Evolutionary conservation across 352 stramenopile species (phyloP), one percentile per base, ranked within the genome.

Genomic region (Phytopythium aichiense): DNA sequence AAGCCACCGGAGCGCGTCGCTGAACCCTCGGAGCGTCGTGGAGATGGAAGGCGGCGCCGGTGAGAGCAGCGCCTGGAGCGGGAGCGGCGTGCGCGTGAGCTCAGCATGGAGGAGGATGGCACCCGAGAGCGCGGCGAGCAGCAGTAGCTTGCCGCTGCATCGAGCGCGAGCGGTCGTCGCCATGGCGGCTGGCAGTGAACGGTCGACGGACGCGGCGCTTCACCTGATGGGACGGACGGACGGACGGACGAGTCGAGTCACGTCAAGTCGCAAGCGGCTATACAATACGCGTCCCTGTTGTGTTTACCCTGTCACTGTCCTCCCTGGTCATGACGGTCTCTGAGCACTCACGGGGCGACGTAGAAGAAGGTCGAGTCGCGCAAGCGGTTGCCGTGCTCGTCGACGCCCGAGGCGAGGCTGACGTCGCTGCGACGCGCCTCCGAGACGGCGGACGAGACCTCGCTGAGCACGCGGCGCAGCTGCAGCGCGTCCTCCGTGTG

Each of bases 321-420:
- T 30, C 2, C 30, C 38, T 28, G 11, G n/a, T 20, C 28, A 25
- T 25, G 5, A 15, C 35, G 37, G n/a, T 13, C 49, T 55, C 15
- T 9, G 20, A 23, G n/a, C 31, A 1, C 8, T 48, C 53, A 63
- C 11, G 45, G 22, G 20, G 72, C 68, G 1, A 91, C 71, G 61
- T 92, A 92, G 52, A 92, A 92, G 63, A 92, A 92, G 2, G 79
- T 89, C 12, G 83, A 92, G 63, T 92, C 81, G 22, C 83, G 77
- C 28, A 69, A 76, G 7, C 81, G 77, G 28, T 77, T 78, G 28
- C 67, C 68, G 38, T 73, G 61, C 5, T 72, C 73, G 45, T 71
- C 22, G 70, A 64, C 3, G 7, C 37, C 55, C 23, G 73, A 87
- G 15, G 76, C 63, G 42, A 76, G 59, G 37, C 69, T 87, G 58